Evolutionary conservation across 768 basidiomycete genomes (phyloP), one percentile per base, ranked within the genome.

Genomic region (Infundibulicybe gibba): DNA sequence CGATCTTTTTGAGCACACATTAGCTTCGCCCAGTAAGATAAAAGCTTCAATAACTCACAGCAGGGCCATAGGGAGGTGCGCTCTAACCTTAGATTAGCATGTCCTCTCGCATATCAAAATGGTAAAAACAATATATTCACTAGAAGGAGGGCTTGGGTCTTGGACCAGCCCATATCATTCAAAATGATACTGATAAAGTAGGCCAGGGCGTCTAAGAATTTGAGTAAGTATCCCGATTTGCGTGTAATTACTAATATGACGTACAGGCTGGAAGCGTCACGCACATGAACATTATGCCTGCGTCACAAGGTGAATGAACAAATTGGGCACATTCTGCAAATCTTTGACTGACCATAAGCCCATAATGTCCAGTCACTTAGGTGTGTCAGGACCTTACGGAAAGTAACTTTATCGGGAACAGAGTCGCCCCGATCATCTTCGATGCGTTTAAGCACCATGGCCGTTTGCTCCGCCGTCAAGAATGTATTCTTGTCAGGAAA

Each of bases 391-490:
- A 75, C 58, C 50, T 71, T 74, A 33, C 52, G 45, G 6, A 49
- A 34, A 15, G 68, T 76, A 14, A 75, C 32, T 30, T 61, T 46
- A 50, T 78, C 76, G 9, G 74, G 74, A 37, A 72, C 42, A 1
- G 75, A 69, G 53, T 78, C 76, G 11, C 74, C 73, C n/a, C 75
- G 69, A 51, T 77, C 76, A 5, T 73, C 69, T 45, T 77, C 72
- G 35, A 77, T 69, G 11, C 76, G 71, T 53, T 63, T 66, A 39
- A 78, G 45, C 17, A 78, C 65, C 35, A 75, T 48, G 2, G 63
- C 64, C 12, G 74, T 75, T 56, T 75, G 70, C 41, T 71, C 64
- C 4, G 63, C 54, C 9, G 68, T 67, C 38, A 77, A 59, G 58
- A 77, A 77, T 2, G 48, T 67, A 54, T 77, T 78, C 51, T 62